Conservation (phyloP, 1,284 basidiomycete species). For the Boletus subluridellus region DNA sequence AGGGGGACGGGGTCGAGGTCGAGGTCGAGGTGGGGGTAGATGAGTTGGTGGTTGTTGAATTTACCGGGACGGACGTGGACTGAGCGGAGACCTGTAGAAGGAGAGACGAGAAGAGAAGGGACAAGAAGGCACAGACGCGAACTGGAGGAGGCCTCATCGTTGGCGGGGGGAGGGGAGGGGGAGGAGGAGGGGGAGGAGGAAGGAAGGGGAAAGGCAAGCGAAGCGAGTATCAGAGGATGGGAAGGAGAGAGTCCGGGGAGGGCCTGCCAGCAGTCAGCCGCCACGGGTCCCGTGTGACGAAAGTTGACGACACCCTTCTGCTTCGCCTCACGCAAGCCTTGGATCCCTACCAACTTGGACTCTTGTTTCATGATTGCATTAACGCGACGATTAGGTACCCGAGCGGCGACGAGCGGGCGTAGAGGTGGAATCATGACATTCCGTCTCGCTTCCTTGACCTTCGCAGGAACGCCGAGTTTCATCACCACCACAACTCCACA, state of each 20-base stretch:
- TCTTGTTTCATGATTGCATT: neutral
- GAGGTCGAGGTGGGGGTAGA: neutral
- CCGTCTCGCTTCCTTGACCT: conserved; percentile 10
- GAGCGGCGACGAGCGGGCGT: conserved; percentile 10
- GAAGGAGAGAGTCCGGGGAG: neutral
- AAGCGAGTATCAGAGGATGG: neutral
- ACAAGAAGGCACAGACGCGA: conserved; percentile 11
- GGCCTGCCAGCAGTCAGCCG: conserved; percentile 29
- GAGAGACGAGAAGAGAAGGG: conserved; percentile 24
- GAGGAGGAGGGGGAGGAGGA: neutral
- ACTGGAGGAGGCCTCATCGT: conserved; percentile 18
- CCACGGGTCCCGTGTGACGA: conserved; percentile 21
- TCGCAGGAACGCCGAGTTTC: conserved; percentile 29
- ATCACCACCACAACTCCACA: conserved; percentile 11
- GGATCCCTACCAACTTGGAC: neutral
- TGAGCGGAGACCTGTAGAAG: conserved; percentile 26
- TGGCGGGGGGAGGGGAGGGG: neutral
- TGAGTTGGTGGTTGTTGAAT: conserved; percentile 10
- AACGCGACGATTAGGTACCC: neutral
- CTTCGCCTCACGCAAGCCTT: conserved; percentile 6
- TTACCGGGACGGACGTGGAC: conserved; percentile 17
- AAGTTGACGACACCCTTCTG: conserved; percentile 4
- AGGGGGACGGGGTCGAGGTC: neutral
- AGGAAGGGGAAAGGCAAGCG: neutral
- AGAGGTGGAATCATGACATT: conserved; percentile 6